A percentile compares a stretch with the other conserved stretches of the same genome.
Conservation (phyloP, 2,329 filamentous ascomycete genomes). For the Penicillium sclerotigenum region DNA sequence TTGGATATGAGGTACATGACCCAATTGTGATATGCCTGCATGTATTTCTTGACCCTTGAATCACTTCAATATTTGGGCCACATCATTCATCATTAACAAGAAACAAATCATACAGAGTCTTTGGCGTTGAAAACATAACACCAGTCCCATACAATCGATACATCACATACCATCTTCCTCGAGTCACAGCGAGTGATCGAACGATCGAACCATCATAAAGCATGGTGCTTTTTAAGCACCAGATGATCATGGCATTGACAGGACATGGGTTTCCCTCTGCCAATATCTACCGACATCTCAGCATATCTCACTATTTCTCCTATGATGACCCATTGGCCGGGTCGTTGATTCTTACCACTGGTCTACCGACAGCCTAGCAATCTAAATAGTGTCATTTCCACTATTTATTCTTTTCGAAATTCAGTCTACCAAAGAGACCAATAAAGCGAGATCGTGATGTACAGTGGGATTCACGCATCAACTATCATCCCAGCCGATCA, state of each 20-base stretch:
- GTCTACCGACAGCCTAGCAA: neutral
- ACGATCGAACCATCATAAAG: neutral
- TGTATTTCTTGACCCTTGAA: neutral
- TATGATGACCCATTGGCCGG: neutral
- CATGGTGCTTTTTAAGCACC: neutral
- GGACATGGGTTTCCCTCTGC: neutral
- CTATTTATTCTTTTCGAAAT: neutral
- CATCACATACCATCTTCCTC: neutral
- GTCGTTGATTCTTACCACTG: neutral
- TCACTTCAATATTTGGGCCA: neutral
- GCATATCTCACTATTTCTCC: neutral
- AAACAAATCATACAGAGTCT: neutral
- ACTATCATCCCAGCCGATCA: neutral
- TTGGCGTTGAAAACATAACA: neutral
- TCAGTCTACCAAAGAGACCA: neutral
- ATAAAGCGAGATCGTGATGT: neutral
- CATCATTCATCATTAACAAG: neutral
- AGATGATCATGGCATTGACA: neutral
- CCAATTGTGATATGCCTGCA: neutral
- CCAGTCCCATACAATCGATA: neutral
- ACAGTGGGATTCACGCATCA: conserved; percentile 5
- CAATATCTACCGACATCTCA: neutral
- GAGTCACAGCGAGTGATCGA: neutral
- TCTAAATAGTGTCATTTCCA: neutral
- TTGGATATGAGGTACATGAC: neutral